These are phyloP conservation scores for Heterobasidion annosum DNA, from an alignment of 1,284 basidiomycete species.

Conservation along the genomic window DNA sequence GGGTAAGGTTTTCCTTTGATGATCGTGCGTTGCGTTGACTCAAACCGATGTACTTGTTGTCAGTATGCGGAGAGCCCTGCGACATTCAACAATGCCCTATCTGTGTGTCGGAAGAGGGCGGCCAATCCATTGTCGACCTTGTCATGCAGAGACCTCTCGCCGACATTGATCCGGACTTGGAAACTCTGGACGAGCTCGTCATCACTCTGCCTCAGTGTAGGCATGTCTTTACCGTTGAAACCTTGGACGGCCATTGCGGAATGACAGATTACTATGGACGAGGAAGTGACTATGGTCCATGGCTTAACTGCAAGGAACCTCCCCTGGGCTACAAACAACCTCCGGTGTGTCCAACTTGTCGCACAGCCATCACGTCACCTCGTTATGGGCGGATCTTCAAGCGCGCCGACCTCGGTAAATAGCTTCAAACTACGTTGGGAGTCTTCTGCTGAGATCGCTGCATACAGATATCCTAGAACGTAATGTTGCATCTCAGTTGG, in stretches of 20 bases:
- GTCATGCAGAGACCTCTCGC: constrained; percentile 41
- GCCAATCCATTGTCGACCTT: constrained; percentile 46
- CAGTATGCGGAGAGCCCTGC: constrained; percentile 68
- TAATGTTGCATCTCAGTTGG: constrained; percentile 48
- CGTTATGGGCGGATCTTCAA: constrained; percentile 56
- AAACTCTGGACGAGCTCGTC: constrained; percentile 38
- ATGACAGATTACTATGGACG: constrained; percentile 45
- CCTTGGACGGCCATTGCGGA: constrained; percentile 51
- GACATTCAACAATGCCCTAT: constrained; percentile 40
- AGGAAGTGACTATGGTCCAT: constrained; percentile 14
- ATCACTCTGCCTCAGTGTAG: constrained; percentile 52
- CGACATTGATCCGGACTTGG: constrained; percentile 36
- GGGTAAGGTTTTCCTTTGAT: constrained; percentile 25
- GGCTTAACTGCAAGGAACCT: constrained; percentile 34
- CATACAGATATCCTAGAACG: constrained; percentile 45
- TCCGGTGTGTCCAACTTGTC: constrained; percentile 49
- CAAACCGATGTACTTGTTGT: constrained; percentile 6
- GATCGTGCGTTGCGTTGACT: background rate
- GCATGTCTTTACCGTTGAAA: constrained; percentile 66
- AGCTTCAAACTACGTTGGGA: background rate
- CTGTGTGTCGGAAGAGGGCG: constrained; percentile 35
- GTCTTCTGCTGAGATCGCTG: no score
- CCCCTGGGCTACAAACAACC: constrained; percentile 31
- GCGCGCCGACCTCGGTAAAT: constrained; percentile 32
- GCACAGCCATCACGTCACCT: constrained; percentile 36